Conservation (phyloP, 2,329 filamentous ascomycete genomes). For the Colletotrichum sublineola region DNA sequence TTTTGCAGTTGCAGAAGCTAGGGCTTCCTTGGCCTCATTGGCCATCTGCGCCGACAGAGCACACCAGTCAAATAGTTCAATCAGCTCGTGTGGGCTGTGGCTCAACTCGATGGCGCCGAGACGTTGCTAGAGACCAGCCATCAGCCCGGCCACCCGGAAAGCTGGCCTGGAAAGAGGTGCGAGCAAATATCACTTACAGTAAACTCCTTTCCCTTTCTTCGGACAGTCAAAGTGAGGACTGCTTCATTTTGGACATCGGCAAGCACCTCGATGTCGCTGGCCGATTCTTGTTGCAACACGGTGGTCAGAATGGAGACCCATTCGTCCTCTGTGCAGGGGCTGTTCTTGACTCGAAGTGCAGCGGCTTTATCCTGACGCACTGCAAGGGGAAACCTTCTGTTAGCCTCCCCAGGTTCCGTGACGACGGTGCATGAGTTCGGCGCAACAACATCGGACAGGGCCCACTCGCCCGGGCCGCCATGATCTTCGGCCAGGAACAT, state of each 20-base stretch:
- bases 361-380: slow-evolving; percentile 63
- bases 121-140: slow-evolving; percentile 65
- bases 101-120: slow-evolving; percentile 74
- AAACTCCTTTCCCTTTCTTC: slow-evolving; percentile 76
- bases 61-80: slow-evolving; percentile 80
- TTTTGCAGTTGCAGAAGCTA: slow-evolving; percentile 58
- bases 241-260: slow-evolving; percentile 68
- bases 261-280: slow-evolving; percentile 69
- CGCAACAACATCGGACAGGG: slow-evolving; percentile 40
- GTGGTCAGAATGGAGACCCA: slow-evolving; percentile 74
- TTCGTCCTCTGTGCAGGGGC: slow-evolving; percentile 70
- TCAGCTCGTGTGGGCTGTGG: slow-evolving; percentile 67
- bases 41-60: slow-evolving; percentile 67
- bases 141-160: slow-evolving; percentile 36
- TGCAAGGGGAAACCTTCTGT: slow-evolving; percentile 34
- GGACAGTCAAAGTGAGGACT: slow-evolving; percentile 72
- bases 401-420: slow-evolving; percentile 19
- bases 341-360: slow-evolving; percentile 66
- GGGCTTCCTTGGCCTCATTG: slow-evolving; percentile 57
- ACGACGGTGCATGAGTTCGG: slow-evolving; percentile 28
- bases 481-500: slow-evolving; percentile 37
- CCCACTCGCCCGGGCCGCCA: slow-evolving; percentile 36
- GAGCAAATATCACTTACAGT: slow-evolving; percentile 64
- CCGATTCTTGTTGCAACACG: slow-evolving; percentile 65
- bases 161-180: slow-evolving; percentile 32